Evolutionary conservation across 2,329 filamentous ascomycete species (phyloP).

Genomic region (Verticillium longisporum): DNA sequence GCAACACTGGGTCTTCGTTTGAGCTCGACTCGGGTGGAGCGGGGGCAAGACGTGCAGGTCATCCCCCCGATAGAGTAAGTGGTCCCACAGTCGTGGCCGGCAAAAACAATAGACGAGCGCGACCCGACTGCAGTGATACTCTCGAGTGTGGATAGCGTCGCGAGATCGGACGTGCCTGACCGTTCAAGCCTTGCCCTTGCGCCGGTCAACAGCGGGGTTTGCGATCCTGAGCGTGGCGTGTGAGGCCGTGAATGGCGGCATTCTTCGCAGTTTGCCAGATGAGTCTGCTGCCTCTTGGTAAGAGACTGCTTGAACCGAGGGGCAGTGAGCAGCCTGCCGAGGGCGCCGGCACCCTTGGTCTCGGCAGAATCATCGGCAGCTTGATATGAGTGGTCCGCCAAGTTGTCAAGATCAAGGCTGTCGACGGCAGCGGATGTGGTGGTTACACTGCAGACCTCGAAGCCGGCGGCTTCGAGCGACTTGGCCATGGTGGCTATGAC

Average conservation of each 20-base stretch:
- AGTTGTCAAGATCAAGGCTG: slow-evolving; percentile 15
- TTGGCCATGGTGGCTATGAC: slow-evolving; percentile 33
- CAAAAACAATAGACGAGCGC: background rate
- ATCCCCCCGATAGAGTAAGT: slow-evolving; percentile 62
- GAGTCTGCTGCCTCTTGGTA: slow-evolving; percentile 15
- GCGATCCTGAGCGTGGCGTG: background rate
- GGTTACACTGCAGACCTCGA: slow-evolving; percentile 47
- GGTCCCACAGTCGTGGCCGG: slow-evolving; percentile 33
- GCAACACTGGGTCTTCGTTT: slow-evolving; percentile 51
- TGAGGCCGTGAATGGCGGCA: slow-evolving; percentile 21
- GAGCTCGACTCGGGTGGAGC: slow-evolving; percentile 54
- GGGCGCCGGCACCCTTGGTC: slow-evolving; percentile 11
- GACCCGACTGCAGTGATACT: background rate
- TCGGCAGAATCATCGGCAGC: slow-evolving; percentile 13
- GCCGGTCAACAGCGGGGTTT: background rate
- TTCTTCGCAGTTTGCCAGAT: slow-evolving; percentile 36
- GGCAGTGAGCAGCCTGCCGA: slow-evolving; percentile 19
- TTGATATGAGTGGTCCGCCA: slow-evolving; percentile 2
- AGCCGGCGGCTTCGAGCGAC: slow-evolving; percentile 49
- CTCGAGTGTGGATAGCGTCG: background rate
- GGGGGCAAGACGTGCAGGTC: slow-evolving; percentile 65
- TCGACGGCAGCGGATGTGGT: slow-evolving; percentile 24
- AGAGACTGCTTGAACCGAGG: slow-evolving; percentile 6
- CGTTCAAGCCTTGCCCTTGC: background rate
- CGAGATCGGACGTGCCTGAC: background rate